Percentiles rank a stretch among this genome's conserved stretches.
phyloP scores from a whole-genome alignment of 352 stramenopile genomes.

The Phytophthora pisi region DNA sequence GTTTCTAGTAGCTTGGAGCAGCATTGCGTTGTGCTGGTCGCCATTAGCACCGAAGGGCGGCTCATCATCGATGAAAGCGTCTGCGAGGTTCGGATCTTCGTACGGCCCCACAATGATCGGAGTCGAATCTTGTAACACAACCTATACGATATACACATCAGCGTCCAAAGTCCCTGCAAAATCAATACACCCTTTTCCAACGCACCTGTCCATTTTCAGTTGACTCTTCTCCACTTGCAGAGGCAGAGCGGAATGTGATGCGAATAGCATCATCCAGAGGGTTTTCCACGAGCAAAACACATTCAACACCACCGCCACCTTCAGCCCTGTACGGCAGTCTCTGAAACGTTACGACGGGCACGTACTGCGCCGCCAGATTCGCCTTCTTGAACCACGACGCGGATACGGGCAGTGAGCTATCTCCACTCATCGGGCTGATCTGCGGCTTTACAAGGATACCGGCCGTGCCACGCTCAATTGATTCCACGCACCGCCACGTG shows the following conservation, averaged over 20 bases:
- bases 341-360: conserved; percentile 80
- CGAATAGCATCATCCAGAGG: conserved; percentile 78
- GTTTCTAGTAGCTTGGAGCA: conserved; percentile 57
- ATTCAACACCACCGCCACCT: conserved; percentile 37
- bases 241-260: conserved; percentile 48
- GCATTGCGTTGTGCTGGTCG: conserved; percentile 50
- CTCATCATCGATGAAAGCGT: conserved; percentile 61
- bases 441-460: conserved; percentile 91
- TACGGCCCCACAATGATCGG: conserved; percentile 77
- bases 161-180: background rate
- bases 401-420: conserved; percentile 81
- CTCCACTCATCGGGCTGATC: conserved; percentile 90
- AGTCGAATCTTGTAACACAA: conserved; percentile 56
- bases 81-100: conserved; percentile 83
- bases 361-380: conserved; percentile 75
- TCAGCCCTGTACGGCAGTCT: conserved; percentile 44
- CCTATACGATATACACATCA: conserved; percentile 16
- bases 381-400: conserved; percentile 90
- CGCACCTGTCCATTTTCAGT: conserved; percentile 42
- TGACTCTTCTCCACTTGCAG: conserved; percentile 1
- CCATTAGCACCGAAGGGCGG: conserved; percentile 16
- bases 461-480: conserved; percentile 70
- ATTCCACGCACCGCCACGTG: conserved; percentile 86
- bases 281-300: conserved; percentile 80
- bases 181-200: background rate